These are phyloP conservation scores for Ulota crispa DNA, from an alignment of 225 moss, liverwort and hornwort genomes.

Conservation along the genomic window DNA sequence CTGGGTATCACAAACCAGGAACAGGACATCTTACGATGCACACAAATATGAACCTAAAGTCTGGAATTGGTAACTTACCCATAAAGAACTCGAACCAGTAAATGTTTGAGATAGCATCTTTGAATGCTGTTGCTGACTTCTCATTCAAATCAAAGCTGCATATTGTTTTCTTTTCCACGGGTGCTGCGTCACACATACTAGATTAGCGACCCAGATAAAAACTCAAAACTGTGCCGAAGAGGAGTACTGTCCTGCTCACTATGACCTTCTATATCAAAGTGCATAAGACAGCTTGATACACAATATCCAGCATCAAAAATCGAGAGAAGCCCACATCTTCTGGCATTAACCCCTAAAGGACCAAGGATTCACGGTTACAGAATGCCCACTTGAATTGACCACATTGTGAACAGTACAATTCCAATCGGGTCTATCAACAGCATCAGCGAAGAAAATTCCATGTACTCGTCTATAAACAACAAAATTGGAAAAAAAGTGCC, in stretches of 20 bases:
- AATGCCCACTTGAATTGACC: neutral
- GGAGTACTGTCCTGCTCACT: neutral
- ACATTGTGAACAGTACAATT: neutral
- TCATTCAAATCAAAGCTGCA: conserved; percentile 62
- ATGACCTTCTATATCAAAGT: conserved; percentile 3
- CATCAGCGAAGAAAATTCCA: neutral
- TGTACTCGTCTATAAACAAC: neutral
- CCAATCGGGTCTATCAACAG: neutral
- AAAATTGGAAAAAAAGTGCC: neutral
- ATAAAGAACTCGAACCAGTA: conserved; percentile 99
- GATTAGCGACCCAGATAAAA: neutral
- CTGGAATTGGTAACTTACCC: conserved; percentile 52
- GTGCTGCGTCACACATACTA: conserved; percentile 49
- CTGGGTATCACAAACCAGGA: neutral
- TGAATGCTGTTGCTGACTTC: conserved; percentile 45
- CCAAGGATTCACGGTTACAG: neutral
- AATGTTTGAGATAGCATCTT: conserved; percentile 65
- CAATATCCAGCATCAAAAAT: neutral
- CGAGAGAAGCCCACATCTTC: neutral
- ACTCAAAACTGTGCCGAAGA: conserved; percentile 1
- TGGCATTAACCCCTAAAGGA: neutral
- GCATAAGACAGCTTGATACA: neutral
- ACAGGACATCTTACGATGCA: neutral
- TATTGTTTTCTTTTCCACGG: conserved; percentile 68
- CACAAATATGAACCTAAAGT: neutral